These are phyloP conservation scores for Blyttiomyces sp. DNA, from an alignment of 371 early-diverging fungal species.

Conservation along the genomic window DNA sequence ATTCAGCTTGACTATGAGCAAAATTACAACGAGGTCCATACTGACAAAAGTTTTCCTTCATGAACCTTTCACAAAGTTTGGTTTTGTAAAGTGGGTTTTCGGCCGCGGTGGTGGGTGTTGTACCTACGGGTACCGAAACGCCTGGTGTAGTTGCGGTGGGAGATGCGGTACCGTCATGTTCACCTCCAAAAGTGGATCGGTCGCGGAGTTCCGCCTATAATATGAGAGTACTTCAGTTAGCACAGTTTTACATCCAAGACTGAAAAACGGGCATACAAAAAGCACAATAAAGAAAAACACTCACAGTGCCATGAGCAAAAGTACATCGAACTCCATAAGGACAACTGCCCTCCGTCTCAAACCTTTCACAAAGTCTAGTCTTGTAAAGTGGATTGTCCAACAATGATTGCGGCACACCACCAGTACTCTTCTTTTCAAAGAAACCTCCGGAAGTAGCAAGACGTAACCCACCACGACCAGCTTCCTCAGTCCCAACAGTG, in stretches of 20 bases:
- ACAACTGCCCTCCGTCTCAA: slow-evolving; percentile 73
- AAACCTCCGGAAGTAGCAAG: no score
- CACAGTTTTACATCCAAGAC: no score
- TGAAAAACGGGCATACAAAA: no score
- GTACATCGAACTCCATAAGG: slow-evolving; percentile 77
- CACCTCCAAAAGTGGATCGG: slow-evolving; percentile 51
- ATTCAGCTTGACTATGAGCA: slow-evolving; percentile 59
- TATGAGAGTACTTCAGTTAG: background rate
- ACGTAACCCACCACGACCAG: no score
- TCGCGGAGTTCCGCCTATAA: slow-evolving; percentile 62
- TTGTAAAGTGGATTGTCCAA: slow-evolving; percentile 75
- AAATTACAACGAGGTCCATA: slow-evolving; percentile 83
- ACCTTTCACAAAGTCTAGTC: slow-evolving; percentile 80
- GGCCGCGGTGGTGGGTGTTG: no score
- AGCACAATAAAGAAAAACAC: background rate
- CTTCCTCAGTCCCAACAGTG: background rate
- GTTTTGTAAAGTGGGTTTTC: slow-evolving; percentile 84
- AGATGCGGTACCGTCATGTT: no score
- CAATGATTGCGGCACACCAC: background rate
- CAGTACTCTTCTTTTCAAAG: background rate
- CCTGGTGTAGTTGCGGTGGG: no score
- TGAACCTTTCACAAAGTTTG: slow-evolving; percentile 73
- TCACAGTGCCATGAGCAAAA: slow-evolving; percentile 77
- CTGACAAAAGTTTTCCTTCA: slow-evolving; percentile 74
- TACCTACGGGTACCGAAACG: no score